Conservation (phyloP, 2,329 filamentous ascomycete species). For the Xylaria digitata region DNA sequence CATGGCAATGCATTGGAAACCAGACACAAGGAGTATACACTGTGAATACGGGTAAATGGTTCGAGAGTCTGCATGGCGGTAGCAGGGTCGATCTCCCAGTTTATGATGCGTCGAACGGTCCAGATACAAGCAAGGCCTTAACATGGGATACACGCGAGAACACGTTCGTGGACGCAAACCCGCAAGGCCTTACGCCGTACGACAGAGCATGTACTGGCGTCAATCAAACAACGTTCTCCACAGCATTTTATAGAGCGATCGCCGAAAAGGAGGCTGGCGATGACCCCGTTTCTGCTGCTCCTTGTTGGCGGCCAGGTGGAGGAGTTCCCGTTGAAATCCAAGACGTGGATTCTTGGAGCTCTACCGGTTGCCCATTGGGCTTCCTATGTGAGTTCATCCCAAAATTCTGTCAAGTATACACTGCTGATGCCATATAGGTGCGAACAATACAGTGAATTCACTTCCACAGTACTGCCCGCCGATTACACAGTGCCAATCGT, state of each 20-base stretch:
- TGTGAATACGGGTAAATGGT: slow-evolving; percentile 57
- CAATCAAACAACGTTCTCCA: slow-evolving; percentile 57
- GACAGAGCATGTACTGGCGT: slow-evolving; percentile 56
- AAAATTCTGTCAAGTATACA: slow-evolving; percentile 27
- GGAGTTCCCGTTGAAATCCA: slow-evolving; percentile 57
- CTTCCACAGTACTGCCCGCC: slow-evolving; percentile 59
- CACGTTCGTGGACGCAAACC: slow-evolving; percentile 46
- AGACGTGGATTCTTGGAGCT: slow-evolving; percentile 51
- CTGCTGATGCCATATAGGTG: slow-evolving; percentile 46
- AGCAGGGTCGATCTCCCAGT: slow-evolving; percentile 46
- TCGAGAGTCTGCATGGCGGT: slow-evolving; percentile 48
- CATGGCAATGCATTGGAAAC: slow-evolving; percentile 60
- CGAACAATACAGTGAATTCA: slow-evolving; percentile 60
- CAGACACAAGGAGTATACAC: slow-evolving; percentile 55
- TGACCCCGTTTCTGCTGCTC: slow-evolving; percentile 52
- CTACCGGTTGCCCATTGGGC: slow-evolving; percentile 54
- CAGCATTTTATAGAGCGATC: slow-evolving; percentile 54
- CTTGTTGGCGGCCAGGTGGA: slow-evolving; percentile 55
- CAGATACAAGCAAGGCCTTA: slow-evolving; percentile 48
- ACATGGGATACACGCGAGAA: slow-evolving; percentile 46
- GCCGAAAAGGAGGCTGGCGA: slow-evolving; percentile 44
- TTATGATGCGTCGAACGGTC: slow-evolving; percentile 53
- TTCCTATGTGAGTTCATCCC: slow-evolving; percentile 55
- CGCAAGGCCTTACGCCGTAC: slow-evolving; percentile 49
- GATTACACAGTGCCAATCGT: slow-evolving; percentile 52